phyloP scores from a whole-genome alignment of 768 basidiomycete genomes.

The Suillus fuscotomentosus region DNA sequence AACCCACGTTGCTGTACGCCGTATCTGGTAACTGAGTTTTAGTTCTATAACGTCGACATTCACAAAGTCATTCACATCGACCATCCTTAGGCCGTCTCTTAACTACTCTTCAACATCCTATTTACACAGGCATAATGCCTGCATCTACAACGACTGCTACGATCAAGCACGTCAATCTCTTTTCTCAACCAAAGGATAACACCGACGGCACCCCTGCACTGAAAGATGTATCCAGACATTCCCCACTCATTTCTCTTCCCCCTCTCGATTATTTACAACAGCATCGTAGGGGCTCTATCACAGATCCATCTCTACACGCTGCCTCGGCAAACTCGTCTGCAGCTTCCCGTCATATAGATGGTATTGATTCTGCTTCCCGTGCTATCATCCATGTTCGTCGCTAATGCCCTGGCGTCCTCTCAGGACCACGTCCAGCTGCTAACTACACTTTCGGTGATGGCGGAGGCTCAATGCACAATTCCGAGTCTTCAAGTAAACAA shows the following conservation, averaged over 20 bases:
- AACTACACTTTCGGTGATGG: conserved; percentile 70
- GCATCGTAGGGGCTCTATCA: conserved; percentile 81
- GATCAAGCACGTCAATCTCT: conserved; percentile 8
- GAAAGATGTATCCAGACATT: conserved; percentile 39
- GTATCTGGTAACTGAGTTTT: conserved; percentile 18
- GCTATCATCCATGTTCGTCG: conserved; percentile 13
- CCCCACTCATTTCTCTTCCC: conserved; percentile 60
- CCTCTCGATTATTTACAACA: conserved; percentile 79
- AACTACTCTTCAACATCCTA: conserved; percentile 1
- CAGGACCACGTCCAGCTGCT: conserved; percentile 57
- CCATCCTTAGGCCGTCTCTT: conserved; percentile 5
- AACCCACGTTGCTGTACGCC: conserved; percentile 27
- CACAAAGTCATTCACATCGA: conserved; percentile 17
- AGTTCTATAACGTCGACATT: conserved; percentile 32
- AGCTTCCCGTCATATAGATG: conserved; percentile 19
- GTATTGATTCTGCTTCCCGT: conserved; percentile 16
- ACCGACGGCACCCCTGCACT: conserved; percentile 26
- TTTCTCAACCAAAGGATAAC: conserved; percentile 7
- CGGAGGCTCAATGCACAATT: conserved; percentile 30
- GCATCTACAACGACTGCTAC: conserved; percentile 11
- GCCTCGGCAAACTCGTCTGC: conserved; percentile 33
- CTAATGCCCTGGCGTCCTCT: conserved; percentile 33
- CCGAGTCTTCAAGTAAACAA: conserved; percentile 36
- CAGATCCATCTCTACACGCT: conserved; percentile 78
- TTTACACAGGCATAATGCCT: conserved; percentile 14